A percentile compares a stretch with the other conserved stretches of the same genome.
phyloP scores from a whole-genome alignment of 352 stramenopile species.

The Aphanomyces cochlioides region DNA sequence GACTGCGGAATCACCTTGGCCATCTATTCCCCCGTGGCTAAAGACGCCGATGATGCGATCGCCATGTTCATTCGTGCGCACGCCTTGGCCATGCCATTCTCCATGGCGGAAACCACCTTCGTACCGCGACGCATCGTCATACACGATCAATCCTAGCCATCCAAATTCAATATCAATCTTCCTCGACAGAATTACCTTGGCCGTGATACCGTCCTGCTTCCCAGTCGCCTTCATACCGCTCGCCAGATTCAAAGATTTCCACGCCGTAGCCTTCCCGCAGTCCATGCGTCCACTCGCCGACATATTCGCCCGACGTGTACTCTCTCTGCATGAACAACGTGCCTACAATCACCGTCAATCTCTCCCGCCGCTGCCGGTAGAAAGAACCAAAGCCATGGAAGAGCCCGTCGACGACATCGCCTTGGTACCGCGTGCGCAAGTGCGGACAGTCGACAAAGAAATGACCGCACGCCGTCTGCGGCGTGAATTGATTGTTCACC shows the following conservation, averaged over 20 bases:
- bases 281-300: constrained; percentile 80
- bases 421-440: constrained; percentile 50
- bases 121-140: constrained; percentile 64
- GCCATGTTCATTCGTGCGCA: constrained; percentile 54
- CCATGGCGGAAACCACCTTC: constrained; percentile 60
- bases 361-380: too few relatives aligned
- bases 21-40: constrained; percentile 53
- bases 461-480: constrained; percentile 55
- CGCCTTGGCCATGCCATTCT: constrained; percentile 66
- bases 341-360: constrained; percentile 4
- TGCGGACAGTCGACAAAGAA: constrained; percentile 54
- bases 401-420: constrained; percentile 49
- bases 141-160: constrained; percentile 48
- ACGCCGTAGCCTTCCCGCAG: constrained; percentile 77
- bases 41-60: constrained; percentile 63
- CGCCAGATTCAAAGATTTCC: constrained; percentile 65
- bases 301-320: constrained; percentile 66
- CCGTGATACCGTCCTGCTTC: constrained; percentile 59
- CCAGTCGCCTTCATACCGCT: constrained; percentile 81
- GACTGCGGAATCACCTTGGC: constrained; percentile 17
- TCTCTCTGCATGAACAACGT: constrained; percentile 56
- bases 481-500: constrained; percentile 82
- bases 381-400: constrained; percentile 59
- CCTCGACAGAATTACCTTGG: constrained; percentile 22
- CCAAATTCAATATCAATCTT: too few relatives aligned